phyloP scores from a whole-genome alignment of 2,329 filamentous ascomycete species.

The Aspergillus ibericus region DNA sequence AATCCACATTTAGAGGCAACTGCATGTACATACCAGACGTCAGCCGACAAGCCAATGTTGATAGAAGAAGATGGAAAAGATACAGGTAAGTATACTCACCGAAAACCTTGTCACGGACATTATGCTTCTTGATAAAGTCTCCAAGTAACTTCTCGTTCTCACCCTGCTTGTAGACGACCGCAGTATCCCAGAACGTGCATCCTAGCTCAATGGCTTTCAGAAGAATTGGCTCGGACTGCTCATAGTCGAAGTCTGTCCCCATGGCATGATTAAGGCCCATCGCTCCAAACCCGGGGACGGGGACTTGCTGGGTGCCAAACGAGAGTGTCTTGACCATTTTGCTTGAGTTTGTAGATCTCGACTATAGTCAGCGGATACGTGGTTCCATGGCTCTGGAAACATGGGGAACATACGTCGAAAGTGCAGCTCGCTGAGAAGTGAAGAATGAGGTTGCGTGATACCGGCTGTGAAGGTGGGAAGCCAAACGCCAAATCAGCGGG shows the following conservation, averaged over 20 bases:
- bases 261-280: conserved; percentile 52
- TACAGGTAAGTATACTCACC: not conserved
- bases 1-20: conserved; percentile 54
- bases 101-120: not conserved
- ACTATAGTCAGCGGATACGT: too few relatives aligned
- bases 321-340: conserved; percentile 45
- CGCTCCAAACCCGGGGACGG: conserved; percentile 50
- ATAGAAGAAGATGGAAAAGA: not conserved
- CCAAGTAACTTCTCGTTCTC: not conserved
- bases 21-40: conserved; percentile 17
- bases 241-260: conserved; percentile 44
- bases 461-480: too few relatives aligned
- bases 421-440: too few relatives aligned
- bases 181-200: conserved; percentile 51
- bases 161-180: conserved; percentile 47
- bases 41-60: not conserved
- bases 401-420: too few relatives aligned
- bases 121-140: not conserved
- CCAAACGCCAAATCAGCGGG: too few relatives aligned
- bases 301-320: conserved; percentile 42
- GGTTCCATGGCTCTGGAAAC: too few relatives aligned
- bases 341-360: too few relatives aligned
- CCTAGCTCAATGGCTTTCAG: conserved; percentile 51
- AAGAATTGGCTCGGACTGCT: conserved; percentile 52
- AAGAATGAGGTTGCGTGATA: too few relatives aligned